These are phyloP conservation scores for Crithidia thermophila DNA, from an alignment of 208 protist genomes.

Conservation along the genomic window DNA sequence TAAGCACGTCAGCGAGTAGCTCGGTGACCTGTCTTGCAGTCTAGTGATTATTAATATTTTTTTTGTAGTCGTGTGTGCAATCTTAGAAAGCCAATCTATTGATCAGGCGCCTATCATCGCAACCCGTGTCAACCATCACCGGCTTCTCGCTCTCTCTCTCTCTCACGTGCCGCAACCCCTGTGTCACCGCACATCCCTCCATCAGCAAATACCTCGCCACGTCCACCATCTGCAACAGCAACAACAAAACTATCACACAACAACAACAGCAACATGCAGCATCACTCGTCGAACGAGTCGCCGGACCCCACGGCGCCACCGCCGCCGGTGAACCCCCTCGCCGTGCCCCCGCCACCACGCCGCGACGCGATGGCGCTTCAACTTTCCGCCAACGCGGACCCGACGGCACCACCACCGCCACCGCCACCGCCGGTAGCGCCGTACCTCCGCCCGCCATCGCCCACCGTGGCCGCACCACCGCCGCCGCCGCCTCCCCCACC, in stretches of 20 bases:
- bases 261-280: background rate
- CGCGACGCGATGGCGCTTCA: background rate
- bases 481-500: background rate
- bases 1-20: no score
- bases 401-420: background rate
- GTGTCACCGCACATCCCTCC: conserved; percentile 8
- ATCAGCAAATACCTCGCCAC: conserved; percentile 12
- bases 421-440: background rate
- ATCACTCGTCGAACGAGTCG: background rate
- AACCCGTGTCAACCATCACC: no score
- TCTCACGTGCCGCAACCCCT: conserved; percentile 21
- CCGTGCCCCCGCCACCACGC: background rate
- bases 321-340: background rate
- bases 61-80: no score
- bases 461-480: background rate
- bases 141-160: no score
- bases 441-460: background rate
- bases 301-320: conserved; percentile 4
- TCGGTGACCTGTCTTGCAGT: no score
- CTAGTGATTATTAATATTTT: no score
- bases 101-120: no score
- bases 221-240: background rate
- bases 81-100: no score
- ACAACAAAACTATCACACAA: no score
- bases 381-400: background rate